Base-by-base conservation (phyloP, 345 rosid genomes). In the Eucalyptus cloeziana region DNA sequence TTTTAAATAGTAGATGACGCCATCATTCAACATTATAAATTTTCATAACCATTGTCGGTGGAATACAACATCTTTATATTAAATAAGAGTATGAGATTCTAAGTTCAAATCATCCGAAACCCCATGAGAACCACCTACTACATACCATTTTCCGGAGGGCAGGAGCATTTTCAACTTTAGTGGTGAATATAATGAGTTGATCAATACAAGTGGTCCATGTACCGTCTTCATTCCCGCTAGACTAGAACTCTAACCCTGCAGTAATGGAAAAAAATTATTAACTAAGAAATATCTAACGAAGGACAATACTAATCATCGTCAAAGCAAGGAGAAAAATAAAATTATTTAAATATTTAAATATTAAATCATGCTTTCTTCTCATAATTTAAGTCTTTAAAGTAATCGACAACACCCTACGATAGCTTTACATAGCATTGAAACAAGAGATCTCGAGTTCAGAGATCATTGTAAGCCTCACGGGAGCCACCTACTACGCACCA, bases 351-450 rank as follows among this genome's bases (percentile, higher is more conserved):
- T 40, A 5, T 22, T 21, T 10, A 21, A 76, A 21, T 11, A 40
- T 11, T 3, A 21, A 40, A 21, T 11, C 3, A 40, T 7, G 0
- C 5, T 0, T 76, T 22, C 47, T 3, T 40, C 8, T 5, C 12
- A 40, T 6, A 76, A 12, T 9, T 21, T 37, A 37, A 71, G 2
- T 37, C 0, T 10, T 37, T 19, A 37, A 2, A 71, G 21, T 7
- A 17, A 0, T 71, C 0, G 3, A 12, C 14, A 2, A 1, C 8
- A 22, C 1, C 0, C 1, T 19, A 37, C 2, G 5, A 3, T 33
- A 37, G 5, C 4, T 19, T 10, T 37, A 37, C 13, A 10, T 2
- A 2, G 0, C 7, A 71, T 71, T 22, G 25, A 5, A 71, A 13
- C 45, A 71, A 1, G 5, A 37, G 4, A 12, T 71, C 25, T 12